Base-by-base conservation (phyloP, 495 filamentous ascomycete genomes). In the Tirmania nivea region DNA sequence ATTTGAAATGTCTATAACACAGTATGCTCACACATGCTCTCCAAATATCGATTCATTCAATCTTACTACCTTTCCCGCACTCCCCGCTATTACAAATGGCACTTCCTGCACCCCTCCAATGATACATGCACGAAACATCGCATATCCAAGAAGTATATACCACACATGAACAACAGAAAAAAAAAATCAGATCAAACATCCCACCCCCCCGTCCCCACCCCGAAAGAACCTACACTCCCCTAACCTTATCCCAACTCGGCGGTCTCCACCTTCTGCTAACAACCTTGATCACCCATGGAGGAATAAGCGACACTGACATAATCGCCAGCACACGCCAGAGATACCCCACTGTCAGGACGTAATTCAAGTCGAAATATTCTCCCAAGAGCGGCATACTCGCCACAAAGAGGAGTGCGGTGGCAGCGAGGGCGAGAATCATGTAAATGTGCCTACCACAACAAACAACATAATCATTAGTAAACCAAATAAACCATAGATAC, bases 221-320 rank as follows among this genome's bases (percentile, higher is more conserved):
- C 48, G 2, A 5, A 14, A 6, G 14, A 6, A 3, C 3, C 48
- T 50, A 50, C 11, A 19, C 48, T 0, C 48, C 48, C 48, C 48
- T 50, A 50, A 99, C 89, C 70, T 99, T 99, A 56, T 90, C 73
- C 70, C 92, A 95, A 64, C 81, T 90, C n/a, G 87, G 86, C 52
- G 90, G 92, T 62, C 78, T 86, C 72, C 92, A 79, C 52, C 76
- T 83, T 62, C 86, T 75, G 65, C 82, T 72, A 52, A 94, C 78
- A 55, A 86, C 61, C 71, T 95, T 99, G 4, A 75, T 83, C 52
- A 75, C 78, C 68, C 84, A 93, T 6, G 87, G 81, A n/a, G 92
- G 92, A 48, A 90, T 74, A 48, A 96, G 64, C 48, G 79, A 80
- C 19, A 94, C 79, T 12, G 81, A 80, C 19, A 72, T 69, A 17